Conservation (phyloP, 2,329 filamentous ascomycete species). For the Zymoseptoria ardabiliae region DNA sequence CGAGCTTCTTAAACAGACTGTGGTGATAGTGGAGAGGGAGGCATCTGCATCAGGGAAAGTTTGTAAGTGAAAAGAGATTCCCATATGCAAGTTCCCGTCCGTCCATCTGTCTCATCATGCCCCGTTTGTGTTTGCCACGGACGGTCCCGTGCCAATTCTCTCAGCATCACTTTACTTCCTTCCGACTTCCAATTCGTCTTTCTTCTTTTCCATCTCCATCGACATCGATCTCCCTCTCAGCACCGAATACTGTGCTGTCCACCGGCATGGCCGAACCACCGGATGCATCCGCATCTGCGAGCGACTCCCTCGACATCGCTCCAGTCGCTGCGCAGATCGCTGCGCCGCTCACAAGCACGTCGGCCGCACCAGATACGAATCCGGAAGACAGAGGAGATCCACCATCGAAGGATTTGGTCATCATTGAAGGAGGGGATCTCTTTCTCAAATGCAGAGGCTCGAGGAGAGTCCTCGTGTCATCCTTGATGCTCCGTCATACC, state of each 20-base stretch:
- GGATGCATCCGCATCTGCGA: neutral
- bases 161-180: neutral
- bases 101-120: neutral
- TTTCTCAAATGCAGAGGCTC: neutral
- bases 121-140: neutral
- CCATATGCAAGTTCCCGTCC: too few relatives aligned
- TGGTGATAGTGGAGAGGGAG: neutral
- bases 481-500: neutral
- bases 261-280: neutral
- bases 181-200: neutral
- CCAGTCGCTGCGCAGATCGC: neutral
- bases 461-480: constrained; percentile 1
- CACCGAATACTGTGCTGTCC: neutral
- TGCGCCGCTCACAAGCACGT: too few relatives aligned
- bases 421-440: neutral
- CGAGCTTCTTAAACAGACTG: too few relatives aligned
- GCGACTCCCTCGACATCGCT: neutral
- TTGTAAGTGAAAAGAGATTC: neutral
- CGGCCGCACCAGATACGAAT: neutral
- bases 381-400: neutral
- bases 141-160: neutral
- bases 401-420: neutral
- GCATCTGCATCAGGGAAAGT: neutral
- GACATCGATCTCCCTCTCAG: neutral
- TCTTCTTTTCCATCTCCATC: neutral